Evolutionary conservation across 306 rosid genomes (phyloP).

Genomic region (Crotalaria pallida): DNA sequence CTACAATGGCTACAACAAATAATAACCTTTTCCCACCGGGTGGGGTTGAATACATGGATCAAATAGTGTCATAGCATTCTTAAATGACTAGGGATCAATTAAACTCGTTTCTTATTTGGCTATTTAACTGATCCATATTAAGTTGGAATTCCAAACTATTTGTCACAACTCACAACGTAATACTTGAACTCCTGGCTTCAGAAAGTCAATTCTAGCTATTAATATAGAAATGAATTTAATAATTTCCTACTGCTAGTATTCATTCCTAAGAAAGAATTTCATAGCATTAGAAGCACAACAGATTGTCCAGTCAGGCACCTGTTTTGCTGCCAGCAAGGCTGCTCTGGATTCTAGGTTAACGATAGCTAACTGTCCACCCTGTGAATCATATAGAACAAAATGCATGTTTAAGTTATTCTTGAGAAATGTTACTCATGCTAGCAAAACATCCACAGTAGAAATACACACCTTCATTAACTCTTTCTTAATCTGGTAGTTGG

Average conservation of each 20-base stretch:
- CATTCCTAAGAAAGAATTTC: conserved; percentile 5
- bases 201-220: neutral
- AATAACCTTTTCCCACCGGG: too few species aligned
- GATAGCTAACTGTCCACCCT: conserved; percentile 87
- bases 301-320: conserved; percentile 37
- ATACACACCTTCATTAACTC: conserved; percentile 67
- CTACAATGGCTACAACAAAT: neutral
- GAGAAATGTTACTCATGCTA: conserved; percentile 6
- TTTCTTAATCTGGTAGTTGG: conserved; percentile 80
- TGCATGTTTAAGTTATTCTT: conserved; percentile 18
- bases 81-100: conserved; percentile 1
- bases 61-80: neutral
- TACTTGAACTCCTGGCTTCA: neutral
- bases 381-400: conserved; percentile 31
- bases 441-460: neutral
- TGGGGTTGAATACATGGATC: too few species aligned
- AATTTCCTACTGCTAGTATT: neutral
- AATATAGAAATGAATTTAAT: neutral
- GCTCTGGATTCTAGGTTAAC: conserved; percentile 79
- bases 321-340: conserved; percentile 88
- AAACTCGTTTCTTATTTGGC: neutral
- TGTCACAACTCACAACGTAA: neutral
- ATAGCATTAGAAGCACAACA: conserved; percentile 17
- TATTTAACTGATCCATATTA: conserved; percentile 7
- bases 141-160: neutral